A percentile compares a stretch with the other conserved stretches of the same genome.
These are phyloP conservation scores for Mycena polygramma DNA, from an alignment of 768 basidiomycete genomes.

Conservation along the genomic window DNA sequence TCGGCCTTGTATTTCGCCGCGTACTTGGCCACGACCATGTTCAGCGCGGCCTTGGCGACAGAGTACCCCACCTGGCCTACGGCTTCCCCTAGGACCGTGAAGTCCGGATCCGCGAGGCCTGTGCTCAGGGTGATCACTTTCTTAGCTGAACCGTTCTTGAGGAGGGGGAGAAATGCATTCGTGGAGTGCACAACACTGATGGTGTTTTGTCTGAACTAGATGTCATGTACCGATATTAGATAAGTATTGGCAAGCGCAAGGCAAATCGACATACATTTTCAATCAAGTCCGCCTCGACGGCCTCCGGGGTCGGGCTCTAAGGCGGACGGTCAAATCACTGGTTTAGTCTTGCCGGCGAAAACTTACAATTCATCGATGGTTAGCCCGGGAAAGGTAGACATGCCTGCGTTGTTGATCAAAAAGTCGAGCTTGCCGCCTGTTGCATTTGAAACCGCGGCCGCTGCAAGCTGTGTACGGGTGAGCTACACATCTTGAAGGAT, in stretches of 20 bases:
- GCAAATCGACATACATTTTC: neutral
- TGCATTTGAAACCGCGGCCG: conserved; percentile 1
- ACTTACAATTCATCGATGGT: conserved; percentile 15
- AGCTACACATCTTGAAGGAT: too few species aligned
- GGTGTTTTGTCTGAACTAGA: conserved; percentile 18
- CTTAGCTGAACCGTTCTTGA: conserved; percentile 17
- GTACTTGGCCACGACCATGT: conserved; percentile 54
- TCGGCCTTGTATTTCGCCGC: conserved; percentile 47
- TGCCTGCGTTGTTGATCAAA: conserved; percentile 21
- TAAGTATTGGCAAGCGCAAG: too few species aligned
- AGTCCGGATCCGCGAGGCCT: conserved; percentile 46
- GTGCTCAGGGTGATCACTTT: conserved; percentile 51
- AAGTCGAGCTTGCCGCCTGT: conserved; percentile 17
- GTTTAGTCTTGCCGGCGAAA: neutral
- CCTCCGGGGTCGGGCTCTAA: conserved; percentile 5
- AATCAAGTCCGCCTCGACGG: conserved; percentile 15
- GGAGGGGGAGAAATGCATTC: conserved; percentile 27
- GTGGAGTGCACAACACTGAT: conserved; percentile 16
- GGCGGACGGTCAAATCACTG: neutral
- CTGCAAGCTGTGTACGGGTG: neutral
- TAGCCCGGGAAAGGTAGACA: neutral
- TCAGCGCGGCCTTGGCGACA: conserved; percentile 53
- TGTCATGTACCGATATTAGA: too few species aligned
- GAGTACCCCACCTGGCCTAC: conserved; percentile 42
- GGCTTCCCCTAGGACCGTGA: conserved; percentile 37